Evolutionary conservation across 257 asterid species (phyloP), one percentile per base, ranked within the genome.

Genomic region (Dorcoceras hygrometricum): DNA sequence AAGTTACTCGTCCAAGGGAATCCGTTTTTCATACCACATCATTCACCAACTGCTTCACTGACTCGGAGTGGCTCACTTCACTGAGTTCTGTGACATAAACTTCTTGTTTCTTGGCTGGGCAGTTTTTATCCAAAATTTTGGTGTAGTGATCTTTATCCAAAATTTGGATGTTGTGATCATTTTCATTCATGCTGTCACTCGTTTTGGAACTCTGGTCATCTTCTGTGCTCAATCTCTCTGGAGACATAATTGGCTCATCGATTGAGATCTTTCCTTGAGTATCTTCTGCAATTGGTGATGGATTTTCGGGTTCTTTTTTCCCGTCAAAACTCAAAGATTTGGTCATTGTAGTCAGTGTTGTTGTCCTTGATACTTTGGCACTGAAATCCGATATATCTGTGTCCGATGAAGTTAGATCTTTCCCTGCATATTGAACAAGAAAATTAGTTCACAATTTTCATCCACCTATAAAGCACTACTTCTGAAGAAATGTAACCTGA

Each of bases 321-420:
- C 27, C 54, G 70, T 81, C 77, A 19, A 57, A 24, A 51, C 62
- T 55, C 2, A 82, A 67, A 48, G 79, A 69, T 12, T 64, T 57
- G 46, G 72, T 67, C 50, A 66, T 16, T 23, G 80, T 72, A 24
- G 77, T 67, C 18, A 75, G 69, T 25, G 81, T 72, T 3, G 78
- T 83, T 43, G 26, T 80, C 54, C 89, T 79, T 18, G 71, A 39
- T n/a, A 74, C 53, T 31, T 75, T 73, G 51, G 26, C 39, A 24
- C 73, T 57, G 2, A 73, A 36, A 66, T 68, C 80, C 0, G 81
- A 60, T n/a, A 39, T 62, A 10, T 76, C 82, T 27, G 76, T 61
- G 12, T 77, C 87, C 6, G 82, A 74, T 19, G 86, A 78, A 76
- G 46, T 28, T 62, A 71, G 74, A 63, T 82, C 74, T 57, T 53